Percentiles rank a stretch among this genome's conserved stretches.
Conservation (phyloP, 2,329 filamentous ascomycete genomes). For the Cucurbitaria berberidis region DNA sequence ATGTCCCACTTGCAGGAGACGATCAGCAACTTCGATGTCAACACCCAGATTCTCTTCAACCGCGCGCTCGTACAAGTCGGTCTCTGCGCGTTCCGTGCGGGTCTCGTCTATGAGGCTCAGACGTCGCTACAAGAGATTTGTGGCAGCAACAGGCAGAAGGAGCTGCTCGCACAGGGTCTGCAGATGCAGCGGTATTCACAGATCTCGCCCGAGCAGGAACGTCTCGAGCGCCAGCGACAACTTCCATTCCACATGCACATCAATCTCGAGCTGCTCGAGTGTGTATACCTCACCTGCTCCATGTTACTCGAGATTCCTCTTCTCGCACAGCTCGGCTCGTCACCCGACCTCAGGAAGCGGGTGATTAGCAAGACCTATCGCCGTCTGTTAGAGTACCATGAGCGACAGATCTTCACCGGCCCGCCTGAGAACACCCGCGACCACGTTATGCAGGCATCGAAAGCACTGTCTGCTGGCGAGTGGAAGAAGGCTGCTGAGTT, state of each 20-base stretch:
- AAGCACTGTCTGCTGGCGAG: slow-evolving; percentile 93
- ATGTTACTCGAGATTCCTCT: slow-evolving; percentile 99
- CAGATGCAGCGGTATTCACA: slow-evolving; percentile 98
- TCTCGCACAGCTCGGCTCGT: slow-evolving; percentile 93
- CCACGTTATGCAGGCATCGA: slow-evolving; percentile 98
- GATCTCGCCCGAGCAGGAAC: slow-evolving; percentile 96
- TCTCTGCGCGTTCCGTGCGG: slow-evolving; percentile 96
- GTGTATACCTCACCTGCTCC: slow-evolving; percentile 97
- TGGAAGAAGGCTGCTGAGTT: slow-evolving; percentile 97
- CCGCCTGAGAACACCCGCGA: slow-evolving; percentile 98
- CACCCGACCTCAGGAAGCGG: slow-evolving; percentile 95
- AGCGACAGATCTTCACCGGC: slow-evolving; percentile 98
- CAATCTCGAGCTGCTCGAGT: slow-evolving; percentile 97
- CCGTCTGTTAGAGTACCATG: slow-evolving; percentile 98
- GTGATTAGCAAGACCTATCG: slow-evolving; percentile 99
- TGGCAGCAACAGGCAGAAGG: slow-evolving; percentile 96
- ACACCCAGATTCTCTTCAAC: slow-evolving; percentile 98
- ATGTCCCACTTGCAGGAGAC: slow-evolving; percentile 99
- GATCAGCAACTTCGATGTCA: slow-evolving; percentile 94
- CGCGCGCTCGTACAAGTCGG: slow-evolving; percentile 96
- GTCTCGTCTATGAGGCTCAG: slow-evolving; percentile 95
- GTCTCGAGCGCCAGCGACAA: slow-evolving; percentile 94
- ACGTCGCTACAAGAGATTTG: slow-evolving; percentile 98
- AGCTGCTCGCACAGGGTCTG: slow-evolving; percentile 94
- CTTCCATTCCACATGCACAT: slow-evolving; percentile 99